Percentiles rank a stretch among this genome's conserved stretches.
Evolutionary conservation across 345 rosid species (phyloP).

Genomic region (Camelina sativa): DNA sequence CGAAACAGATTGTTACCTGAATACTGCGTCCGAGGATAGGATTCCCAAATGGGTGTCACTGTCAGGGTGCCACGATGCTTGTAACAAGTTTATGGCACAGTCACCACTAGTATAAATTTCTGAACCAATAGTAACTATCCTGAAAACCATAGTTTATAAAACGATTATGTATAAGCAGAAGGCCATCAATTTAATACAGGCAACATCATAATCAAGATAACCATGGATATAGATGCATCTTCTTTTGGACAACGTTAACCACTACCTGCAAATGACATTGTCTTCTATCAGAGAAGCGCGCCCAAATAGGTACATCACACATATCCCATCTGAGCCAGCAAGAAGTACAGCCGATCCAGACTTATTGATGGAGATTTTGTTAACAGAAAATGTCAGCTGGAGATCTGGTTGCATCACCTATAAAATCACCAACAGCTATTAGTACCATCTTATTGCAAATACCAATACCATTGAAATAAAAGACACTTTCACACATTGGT

Average conservation of each 20-base stretch:
- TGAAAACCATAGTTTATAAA: constrained; percentile 45
- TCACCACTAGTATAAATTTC: constrained; percentile 61
- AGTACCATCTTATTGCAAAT: too few relatives aligned
- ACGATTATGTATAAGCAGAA: not conserved
- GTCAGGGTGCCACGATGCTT: constrained; percentile 85
- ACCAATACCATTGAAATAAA: too few relatives aligned
- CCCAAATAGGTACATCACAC: constrained; percentile 81
- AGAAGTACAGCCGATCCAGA: constrained; percentile 80
- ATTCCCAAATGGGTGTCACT: constrained; percentile 83
- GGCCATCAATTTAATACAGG: not conserved
- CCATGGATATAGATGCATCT: constrained; percentile 3
- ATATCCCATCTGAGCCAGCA: constrained; percentile 66
- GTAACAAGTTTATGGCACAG: constrained; percentile 60
- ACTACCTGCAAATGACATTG: constrained; percentile 75
- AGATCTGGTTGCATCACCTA: constrained; percentile 77
- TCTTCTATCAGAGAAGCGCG: constrained; percentile 59
- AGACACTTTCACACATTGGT: too few relatives aligned
- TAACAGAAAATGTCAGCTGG: constrained; percentile 56
- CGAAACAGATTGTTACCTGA: constrained; percentile 60
- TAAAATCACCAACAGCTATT: too few relatives aligned
- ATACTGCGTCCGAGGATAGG: constrained; percentile 95
- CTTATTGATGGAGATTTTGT: constrained; percentile 77
- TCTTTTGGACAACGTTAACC: not conserved
- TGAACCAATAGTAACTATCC: constrained; percentile 82
- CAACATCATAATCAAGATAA: not conserved